Evolutionary conservation across 1,139 yeast genomes (phyloP), one percentile per base, ranked within the genome.

Genomic region (Kodamaea fungicola): DNA sequence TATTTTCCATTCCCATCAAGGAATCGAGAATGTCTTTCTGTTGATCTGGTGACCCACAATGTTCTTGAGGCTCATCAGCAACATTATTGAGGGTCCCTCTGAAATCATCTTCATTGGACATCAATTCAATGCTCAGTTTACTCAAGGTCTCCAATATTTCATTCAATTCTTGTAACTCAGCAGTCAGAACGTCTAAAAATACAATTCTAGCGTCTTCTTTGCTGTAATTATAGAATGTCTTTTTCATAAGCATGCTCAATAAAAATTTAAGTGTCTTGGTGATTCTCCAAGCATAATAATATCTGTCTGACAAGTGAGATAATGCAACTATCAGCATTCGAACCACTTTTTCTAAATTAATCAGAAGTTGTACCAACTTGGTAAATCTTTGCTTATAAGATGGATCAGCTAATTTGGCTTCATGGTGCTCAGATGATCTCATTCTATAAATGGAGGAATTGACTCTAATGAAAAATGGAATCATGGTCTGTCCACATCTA

Each of bases 241-340:
- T 54, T 3, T 54, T 46, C 2, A 46, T 44, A 5, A 59, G 42
- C 5, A 56, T 42, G 9, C 49, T 51, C 22, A 64, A 41, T 12
- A 67, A 37, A 34, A 52, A 64, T 5, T 53, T 48, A 35, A 66
- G 67, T 2, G 67, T 63, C 42, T 65, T 69, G 8, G 64, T 54
- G 2, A 66, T 54, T 46, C 70, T 57, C 76, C 76, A 70, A 1
- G 76, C 73, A 49, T 63, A 66, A 44, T 66, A 70, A 43, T 70
- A 70, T 36, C 73, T 47, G 33, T 55, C 58, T 40, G 70, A 64
- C 33, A 62, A 51, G 28, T 55, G 51, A 3, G 64, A 52, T 42
- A 65, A 39, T 0, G 61, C 55, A 1, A 52, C 48, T 23, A 62
- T 46, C 27, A 55, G 47, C 40, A 48, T 51, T 27, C 54, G 55